phyloP scores from a whole-genome alignment of 164 flowering plant species.

The Saururus chinensis region DNA sequence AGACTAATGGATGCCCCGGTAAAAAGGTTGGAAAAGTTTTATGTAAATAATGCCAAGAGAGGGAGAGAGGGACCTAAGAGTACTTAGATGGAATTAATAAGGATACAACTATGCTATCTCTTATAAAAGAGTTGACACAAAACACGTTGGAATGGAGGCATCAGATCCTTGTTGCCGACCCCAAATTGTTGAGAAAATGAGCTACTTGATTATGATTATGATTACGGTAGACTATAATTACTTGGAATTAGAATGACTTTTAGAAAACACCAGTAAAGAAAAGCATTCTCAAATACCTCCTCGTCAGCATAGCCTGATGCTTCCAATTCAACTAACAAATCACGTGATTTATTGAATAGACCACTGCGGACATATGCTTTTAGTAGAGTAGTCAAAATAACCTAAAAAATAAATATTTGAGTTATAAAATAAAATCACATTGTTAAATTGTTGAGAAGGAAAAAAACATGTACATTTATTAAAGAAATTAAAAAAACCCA shows the following conservation, averaged over 20 bases:
- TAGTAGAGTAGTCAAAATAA: constrained; percentile 67
- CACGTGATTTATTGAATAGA: constrained; percentile 70
- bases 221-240: no score
- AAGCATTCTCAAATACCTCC: constrained; percentile 39
- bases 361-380: constrained; percentile 88
- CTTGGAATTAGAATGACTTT: not conserved
- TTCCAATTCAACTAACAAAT: constrained; percentile 53
- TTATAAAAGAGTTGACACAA: no score
- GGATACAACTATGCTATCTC: no score
- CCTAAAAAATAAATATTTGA: constrained; percentile 34
- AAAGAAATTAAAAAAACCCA: constrained; percentile 84
- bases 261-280: not conserved
- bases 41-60: no score
- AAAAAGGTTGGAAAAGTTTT: no score
- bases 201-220: no score
- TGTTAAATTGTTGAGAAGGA: no score
- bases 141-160: no score
- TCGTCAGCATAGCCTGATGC: constrained; percentile 59
- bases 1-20: no score
- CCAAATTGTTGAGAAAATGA: not conserved
- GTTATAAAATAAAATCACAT: not conserved
- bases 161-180: no score
- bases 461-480: constrained; percentile 84
- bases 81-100: no score
- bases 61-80: no score